A percentile compares a stretch with the other conserved stretches of the same genome.
Evolutionary conservation across 2,329 filamentous ascomycete species (phyloP).

Genomic region (Aspergillus flavus): DNA sequence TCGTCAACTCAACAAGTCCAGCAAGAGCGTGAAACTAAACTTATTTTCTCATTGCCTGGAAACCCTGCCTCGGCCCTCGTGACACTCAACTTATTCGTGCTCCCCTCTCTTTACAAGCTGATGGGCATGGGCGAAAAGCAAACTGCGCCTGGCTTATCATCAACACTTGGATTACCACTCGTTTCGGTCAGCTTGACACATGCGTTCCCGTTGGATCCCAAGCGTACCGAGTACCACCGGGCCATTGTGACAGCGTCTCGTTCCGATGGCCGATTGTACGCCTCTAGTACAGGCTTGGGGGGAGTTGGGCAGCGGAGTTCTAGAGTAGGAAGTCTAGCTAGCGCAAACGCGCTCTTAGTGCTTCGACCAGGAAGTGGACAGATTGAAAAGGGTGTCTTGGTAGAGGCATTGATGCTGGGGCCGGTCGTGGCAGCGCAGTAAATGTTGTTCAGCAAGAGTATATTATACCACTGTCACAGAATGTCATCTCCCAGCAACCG

Average conservation of each 20-base stretch:
- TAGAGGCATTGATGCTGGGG: conserved; percentile 81
- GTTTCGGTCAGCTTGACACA: conserved; percentile 73
- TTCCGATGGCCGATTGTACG: conserved; percentile 68
- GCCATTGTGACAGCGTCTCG: conserved; percentile 67
- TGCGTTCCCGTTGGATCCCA: conserved; percentile 72
- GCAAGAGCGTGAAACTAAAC: conserved; percentile 63
- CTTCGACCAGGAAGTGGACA: conserved; percentile 52
- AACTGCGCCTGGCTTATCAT: conserved; percentile 44
- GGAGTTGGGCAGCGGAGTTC: conserved; percentile 74
- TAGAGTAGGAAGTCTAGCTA: conserved; percentile 81
- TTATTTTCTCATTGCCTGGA: conserved; percentile 87
- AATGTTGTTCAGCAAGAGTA: not conserved
- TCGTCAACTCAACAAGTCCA: conserved; percentile 44
- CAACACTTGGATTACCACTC: conserved; percentile 68
- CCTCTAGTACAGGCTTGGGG: conserved; percentile 75
- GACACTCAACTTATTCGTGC: conserved; percentile 89
- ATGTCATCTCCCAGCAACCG: conserved; percentile 36
- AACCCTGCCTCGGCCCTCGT: conserved; percentile 94
- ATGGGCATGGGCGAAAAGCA: conserved; percentile 59
- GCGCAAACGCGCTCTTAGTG: conserved; percentile 83
- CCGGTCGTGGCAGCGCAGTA: conserved; percentile 36
- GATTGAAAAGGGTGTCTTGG: conserved; percentile 68
- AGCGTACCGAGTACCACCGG: conserved; percentile 87
- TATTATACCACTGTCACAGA: conserved; percentile 20
- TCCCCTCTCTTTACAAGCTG: conserved; percentile 80